phyloP scores from a whole-genome alignment of 2,329 filamentous ascomycete genomes.

The Diaporthe aspalathi region DNA sequence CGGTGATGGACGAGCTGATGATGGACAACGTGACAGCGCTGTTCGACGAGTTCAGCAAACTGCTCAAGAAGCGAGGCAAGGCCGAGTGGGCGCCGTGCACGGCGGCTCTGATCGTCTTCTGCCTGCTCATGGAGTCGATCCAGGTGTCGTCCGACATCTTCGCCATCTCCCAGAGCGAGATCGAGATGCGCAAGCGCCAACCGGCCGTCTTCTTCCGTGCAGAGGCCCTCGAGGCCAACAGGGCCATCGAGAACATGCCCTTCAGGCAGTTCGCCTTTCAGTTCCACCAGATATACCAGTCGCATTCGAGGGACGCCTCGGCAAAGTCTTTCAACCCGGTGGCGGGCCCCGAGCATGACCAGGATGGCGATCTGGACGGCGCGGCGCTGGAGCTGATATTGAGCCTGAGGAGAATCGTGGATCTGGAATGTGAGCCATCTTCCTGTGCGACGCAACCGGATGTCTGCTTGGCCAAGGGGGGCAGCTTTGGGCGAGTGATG shows the following conservation, averaged over 20 bases:
- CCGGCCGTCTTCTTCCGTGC: constrained; percentile 53
- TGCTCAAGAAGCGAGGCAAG: constrained; percentile 65
- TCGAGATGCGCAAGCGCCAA: constrained; percentile 54
- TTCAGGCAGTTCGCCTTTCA: constrained; percentile 71
- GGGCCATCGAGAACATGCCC: constrained; percentile 67
- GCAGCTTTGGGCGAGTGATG: not conserved
- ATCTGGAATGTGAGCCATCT: constrained; percentile 55
- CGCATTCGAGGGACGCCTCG: constrained; percentile 61
- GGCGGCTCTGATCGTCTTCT: constrained; percentile 67
- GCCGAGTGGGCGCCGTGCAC: constrained; percentile 68
- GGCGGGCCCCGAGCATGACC: constrained; percentile 56
- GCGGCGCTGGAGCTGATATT: constrained; percentile 59
- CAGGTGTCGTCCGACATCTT: constrained; percentile 65
- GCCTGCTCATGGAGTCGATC: constrained; percentile 69
- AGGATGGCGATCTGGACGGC: constrained; percentile 59
- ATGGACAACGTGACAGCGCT: constrained; percentile 62
- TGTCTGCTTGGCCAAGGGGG: not conserved
- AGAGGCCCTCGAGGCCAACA: constrained; percentile 59
- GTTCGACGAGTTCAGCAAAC: constrained; percentile 64
- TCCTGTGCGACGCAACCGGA: not conserved
- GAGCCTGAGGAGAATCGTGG: constrained; percentile 56
- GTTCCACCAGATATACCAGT: constrained; percentile 71
- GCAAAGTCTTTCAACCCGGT: constrained; percentile 67
- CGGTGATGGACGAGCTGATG: constrained; percentile 66
- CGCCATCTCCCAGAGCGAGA: constrained; percentile 63